Conservation (phyloP, 306 rosid genomes). For the Mimosa pudica region DNA sequence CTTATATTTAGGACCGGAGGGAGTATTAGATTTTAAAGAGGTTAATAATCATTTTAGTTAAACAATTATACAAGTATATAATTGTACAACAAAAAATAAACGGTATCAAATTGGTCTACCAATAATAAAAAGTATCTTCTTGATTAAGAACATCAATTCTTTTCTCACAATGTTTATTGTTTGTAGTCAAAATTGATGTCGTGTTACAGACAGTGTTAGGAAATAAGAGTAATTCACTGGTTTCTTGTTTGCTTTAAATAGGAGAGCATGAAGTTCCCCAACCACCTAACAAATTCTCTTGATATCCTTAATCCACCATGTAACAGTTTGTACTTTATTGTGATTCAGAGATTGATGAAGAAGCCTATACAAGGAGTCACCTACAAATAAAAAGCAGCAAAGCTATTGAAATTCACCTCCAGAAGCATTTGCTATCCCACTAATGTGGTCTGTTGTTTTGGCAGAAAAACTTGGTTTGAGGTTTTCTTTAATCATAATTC, state of each 20-base stretch:
- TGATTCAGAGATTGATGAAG: slow-evolving; percentile 37
- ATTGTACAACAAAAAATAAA: no score
- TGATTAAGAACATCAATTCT: no score
- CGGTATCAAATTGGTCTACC: no score
- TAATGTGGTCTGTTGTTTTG: neutral
- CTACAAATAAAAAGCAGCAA: slow-evolving; percentile 41
- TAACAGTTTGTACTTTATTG: slow-evolving; percentile 1
- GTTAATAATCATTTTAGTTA: no score
- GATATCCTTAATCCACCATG: neutral
- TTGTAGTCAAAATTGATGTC: no score
- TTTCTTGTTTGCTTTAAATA: neutral
- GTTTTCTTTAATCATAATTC: neutral
- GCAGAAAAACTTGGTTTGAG: neutral
- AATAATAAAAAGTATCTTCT: no score
- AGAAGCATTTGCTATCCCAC: slow-evolving; percentile 16
- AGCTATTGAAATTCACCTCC: slow-evolving; percentile 22
- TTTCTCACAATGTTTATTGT: no score
- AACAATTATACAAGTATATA: no score
- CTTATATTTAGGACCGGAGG: no score
- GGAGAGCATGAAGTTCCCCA: neutral
- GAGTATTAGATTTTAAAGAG: no score
- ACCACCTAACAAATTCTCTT: neutral
- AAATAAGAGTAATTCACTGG: neutral
- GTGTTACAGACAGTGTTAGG: no score
- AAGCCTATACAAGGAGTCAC: slow-evolving; percentile 18